Base-by-base conservation (phyloP, 2,329 filamentous ascomycete species). In the Pseudogymnoascus sp. region DNA sequence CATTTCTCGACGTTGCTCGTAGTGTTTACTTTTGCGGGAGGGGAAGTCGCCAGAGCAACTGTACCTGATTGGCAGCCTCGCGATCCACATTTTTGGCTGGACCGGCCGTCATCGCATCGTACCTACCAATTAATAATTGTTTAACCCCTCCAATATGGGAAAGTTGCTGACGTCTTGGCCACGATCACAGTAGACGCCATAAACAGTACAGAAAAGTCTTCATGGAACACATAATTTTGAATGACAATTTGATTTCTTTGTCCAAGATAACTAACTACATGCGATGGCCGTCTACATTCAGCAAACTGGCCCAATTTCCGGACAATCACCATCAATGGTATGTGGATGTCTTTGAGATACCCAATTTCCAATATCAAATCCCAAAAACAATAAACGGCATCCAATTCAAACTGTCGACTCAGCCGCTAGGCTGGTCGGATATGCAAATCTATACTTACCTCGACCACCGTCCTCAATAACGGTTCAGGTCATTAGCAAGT, bases 11-110 rank as follows among this genome's bases (percentile, higher is more conserved):
- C n/a, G 47, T 5, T 53, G 47, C 20, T 53, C 47, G 15, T 4
- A 53, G 47, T 53, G 47, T 53, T 53, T 53, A 53, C 47, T 53
- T 53, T 53, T 33, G 47, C 47, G 47, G 47, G 28, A 53, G 47
- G 47, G 47, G 47, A 53, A 53, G 47, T 53, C 47, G 47, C 47
- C 47, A 33, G 47, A 53, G 47, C 47, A 53, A 53, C 47, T 33
- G 28, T 53, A 53, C 28, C 47, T 53, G 28, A 53, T 53, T 53
- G 47, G 47, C 28, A 53, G 47, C 47, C 47, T 53, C 28, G 47
- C 47, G 47, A 53, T 53, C 47, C 47, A 53, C 47, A 53, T 53
- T 53, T 53, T n/a, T 35, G 28, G 47, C 47, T 53, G 47, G 47
- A 20, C 47, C 33, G 2, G 28, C 28, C 47, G 15, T 53, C 47